These are phyloP conservation scores for Immersiporthe knoxdaviesiana DNA, from an alignment of 2,329 filamentous ascomycete species.

Conservation along the genomic window DNA sequence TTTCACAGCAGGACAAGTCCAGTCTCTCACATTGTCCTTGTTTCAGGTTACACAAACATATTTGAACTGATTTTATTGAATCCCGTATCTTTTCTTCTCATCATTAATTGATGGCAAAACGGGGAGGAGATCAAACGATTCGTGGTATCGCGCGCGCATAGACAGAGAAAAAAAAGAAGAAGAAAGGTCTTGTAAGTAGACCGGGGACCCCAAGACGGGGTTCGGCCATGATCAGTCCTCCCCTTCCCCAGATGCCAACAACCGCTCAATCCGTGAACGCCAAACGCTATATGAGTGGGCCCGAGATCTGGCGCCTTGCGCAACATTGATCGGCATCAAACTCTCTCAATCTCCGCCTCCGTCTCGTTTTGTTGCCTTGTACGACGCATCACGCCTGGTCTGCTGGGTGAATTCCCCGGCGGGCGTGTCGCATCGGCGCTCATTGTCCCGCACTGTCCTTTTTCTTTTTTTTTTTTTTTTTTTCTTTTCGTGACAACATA, in stretches of 20 bases:
- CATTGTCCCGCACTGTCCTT: neutral
- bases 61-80: neutral
- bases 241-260: neutral
- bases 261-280: neutral
- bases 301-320: constrained; percentile 3
- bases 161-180: neutral
- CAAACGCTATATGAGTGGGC: constrained; percentile 9
- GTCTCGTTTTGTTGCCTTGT: neutral
- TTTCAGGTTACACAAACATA: neutral
- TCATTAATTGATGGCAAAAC: neutral
- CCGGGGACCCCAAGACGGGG: neutral
- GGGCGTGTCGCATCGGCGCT: neutral
- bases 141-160: constrained; percentile 11
- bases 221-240: neutral
- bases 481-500: too few relatives aligned
- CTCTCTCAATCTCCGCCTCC: neutral
- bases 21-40: neutral
- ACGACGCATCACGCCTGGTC: neutral
- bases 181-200: neutral
- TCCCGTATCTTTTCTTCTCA: neutral
- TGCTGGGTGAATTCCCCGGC: neutral
- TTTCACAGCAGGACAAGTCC: neutral
- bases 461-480: too few relatives aligned
- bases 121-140: neutral
- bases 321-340: neutral